Evolutionary conservation across 2,329 filamentous ascomycete species (phyloP).

Genomic region (Paradendryphiella salina): DNA sequence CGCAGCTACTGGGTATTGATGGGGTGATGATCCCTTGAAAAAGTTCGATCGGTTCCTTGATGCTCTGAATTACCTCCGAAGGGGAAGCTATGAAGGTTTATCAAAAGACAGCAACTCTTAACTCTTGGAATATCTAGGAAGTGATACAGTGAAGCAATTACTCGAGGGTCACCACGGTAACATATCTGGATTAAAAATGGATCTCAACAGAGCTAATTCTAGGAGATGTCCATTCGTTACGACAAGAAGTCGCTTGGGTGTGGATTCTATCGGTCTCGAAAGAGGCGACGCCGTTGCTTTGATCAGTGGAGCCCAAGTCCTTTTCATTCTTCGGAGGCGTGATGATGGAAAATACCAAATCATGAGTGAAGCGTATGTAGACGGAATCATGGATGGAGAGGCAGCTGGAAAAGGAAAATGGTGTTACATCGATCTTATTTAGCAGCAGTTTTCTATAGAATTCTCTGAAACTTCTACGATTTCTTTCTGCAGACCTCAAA

Average conservation of each 20-base stretch:
- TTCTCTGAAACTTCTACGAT: no score
- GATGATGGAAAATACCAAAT: slow-evolving; percentile 4
- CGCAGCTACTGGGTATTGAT: not conserved
- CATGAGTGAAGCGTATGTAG: slow-evolving; percentile 25
- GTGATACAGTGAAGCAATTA: no score
- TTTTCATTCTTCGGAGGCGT: slow-evolving; percentile 19
- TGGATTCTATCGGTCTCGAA: slow-evolving; percentile 10
- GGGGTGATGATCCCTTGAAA: no score
- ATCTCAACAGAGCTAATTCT: slow-evolving; percentile 3
- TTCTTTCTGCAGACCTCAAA: no score
- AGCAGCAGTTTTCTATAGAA: not conserved
- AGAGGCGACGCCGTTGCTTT: slow-evolving; percentile 18
- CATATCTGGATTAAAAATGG: no score
- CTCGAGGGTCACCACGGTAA: not conserved
- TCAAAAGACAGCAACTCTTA: no score
- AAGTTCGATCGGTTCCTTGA: not conserved
- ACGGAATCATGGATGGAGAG: slow-evolving; percentile 29
- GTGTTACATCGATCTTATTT: not conserved
- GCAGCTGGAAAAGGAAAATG: not conserved
- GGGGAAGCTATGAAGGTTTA: not conserved
- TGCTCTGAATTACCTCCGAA: not conserved
- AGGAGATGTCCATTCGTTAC: slow-evolving; percentile 17
- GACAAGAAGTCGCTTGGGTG: slow-evolving; percentile 14
- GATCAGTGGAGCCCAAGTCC: slow-evolving; percentile 18
- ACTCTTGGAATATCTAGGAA: not conserved